Base-by-base conservation (phyloP, 2,329 filamentous ascomycete species). In the Aspergillus ruber region DNA sequence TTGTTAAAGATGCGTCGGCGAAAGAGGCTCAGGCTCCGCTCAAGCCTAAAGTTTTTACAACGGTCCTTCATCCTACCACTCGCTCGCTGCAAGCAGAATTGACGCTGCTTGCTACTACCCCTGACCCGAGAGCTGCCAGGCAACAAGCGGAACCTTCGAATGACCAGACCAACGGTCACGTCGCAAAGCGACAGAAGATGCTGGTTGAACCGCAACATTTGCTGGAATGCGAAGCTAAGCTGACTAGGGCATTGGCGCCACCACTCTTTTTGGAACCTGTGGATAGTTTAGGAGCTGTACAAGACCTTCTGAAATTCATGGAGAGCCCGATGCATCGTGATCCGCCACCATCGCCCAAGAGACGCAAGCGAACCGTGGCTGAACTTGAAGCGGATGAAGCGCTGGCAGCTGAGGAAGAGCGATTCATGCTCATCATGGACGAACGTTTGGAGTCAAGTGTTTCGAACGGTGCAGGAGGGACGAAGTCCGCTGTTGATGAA, bases 371-470 rank as follows among this genome's bases (percentile, higher is more conserved):
- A 52, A 98, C 93, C 0, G 85, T 94, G 15, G 93, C 93, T 7
- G 91, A 98, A 64, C 82, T 97, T 74, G 93, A 89, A 7, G 91
- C 91, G 6, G 93, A 98, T 62, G 90, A 98, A 70, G 91, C 93
- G 1, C 78, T 89, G 50, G 89, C 90, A 0, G 91, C 90, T 18
- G 88, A 90, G 50, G 84, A 89, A 54, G 90, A 98, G 68, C 82
- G 89, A 42, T 94, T 89, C 56, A 93, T 98, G 89, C 83, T 97
- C 44, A 84, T 88, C 18, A 82, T 90, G 69, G 93, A 98, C 61
- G 91, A 96, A 58, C 81, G 89, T 5, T 78, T 90, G 50, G 79
- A 82, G 10, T 76, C 85, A 1, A 79, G 75, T 36, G 74, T 75
- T 12, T 76, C 79, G 3, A 74, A 77, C 17, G 78, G 78, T 6